Percentiles rank a stretch among this genome's conserved stretches.
Conservation (phyloP, 2,329 filamentous ascomycete genomes). For the Botryosphaeria dothidea region DNA sequence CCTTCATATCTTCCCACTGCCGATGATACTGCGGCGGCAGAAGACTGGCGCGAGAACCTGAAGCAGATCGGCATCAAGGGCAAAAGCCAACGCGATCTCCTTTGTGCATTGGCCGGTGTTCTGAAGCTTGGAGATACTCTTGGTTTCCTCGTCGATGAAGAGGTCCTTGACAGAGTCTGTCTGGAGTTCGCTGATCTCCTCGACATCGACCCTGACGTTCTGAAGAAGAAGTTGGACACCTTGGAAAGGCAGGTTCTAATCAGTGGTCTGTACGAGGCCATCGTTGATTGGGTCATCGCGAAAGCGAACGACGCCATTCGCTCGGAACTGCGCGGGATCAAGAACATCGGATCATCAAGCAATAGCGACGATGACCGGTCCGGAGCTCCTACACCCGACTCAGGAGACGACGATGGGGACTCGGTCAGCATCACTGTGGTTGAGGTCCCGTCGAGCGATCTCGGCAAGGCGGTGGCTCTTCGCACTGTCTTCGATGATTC, state of each 20-base stretch:
- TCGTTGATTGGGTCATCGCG: slow-evolving; percentile 91
- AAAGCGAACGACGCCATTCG: slow-evolving; percentile 87
- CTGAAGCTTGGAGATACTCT: slow-evolving; percentile 90
- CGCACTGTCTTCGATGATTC: slow-evolving; percentile 90
- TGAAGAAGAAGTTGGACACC: slow-evolving; percentile 76
- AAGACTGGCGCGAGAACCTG: slow-evolving; percentile 84
- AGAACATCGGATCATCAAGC: slow-evolving; percentile 66
- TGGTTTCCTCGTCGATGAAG: slow-evolving; percentile 80
- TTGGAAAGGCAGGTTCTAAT: slow-evolving; percentile 82
- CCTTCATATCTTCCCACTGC: slow-evolving; percentile 88
- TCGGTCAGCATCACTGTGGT: slow-evolving; percentile 88
- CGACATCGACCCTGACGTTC: slow-evolving; percentile 81
- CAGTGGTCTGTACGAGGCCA: slow-evolving; percentile 83
- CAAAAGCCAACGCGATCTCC: slow-evolving; percentile 74
- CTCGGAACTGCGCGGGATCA: slow-evolving; percentile 68
- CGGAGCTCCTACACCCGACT: slow-evolving; percentile 63
- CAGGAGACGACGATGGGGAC: slow-evolving; percentile 71
- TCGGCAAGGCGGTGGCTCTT: slow-evolving; percentile 87
- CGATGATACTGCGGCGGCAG: slow-evolving; percentile 87
- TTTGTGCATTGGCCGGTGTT: slow-evolving; percentile 82
- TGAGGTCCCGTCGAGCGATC: slow-evolving; percentile 75
- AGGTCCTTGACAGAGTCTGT: slow-evolving; percentile 80
- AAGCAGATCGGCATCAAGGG: slow-evolving; percentile 96
- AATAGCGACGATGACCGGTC: slow-evolving; percentile 57
- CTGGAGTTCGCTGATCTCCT: slow-evolving; percentile 87